Conservation (phyloP, 129 eudicot genomes). For the Scalesia atractyloides region DNA sequence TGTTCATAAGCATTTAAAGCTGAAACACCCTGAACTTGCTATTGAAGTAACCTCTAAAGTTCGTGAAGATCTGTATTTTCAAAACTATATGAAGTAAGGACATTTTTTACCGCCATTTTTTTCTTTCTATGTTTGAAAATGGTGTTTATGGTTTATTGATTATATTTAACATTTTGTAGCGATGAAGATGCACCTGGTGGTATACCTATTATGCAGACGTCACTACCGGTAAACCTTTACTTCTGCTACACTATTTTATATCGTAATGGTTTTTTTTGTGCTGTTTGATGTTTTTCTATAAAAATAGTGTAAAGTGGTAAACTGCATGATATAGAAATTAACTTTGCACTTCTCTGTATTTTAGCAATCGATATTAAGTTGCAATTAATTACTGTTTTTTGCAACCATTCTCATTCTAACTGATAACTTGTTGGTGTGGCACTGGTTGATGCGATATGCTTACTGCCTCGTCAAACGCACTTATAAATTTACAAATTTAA, state of each 20-base stretch:
- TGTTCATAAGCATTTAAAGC: constrained; percentile 90
- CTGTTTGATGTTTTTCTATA: not conserved
- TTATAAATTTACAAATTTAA: not conserved
- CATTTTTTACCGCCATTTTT: not conserved
- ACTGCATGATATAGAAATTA: not conserved
- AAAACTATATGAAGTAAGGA: constrained; percentile 90
- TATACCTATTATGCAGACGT: constrained; percentile 80
- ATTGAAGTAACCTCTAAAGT: constrained; percentile 84
- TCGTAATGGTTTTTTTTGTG: constrained; percentile 8
- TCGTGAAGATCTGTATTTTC: constrained; percentile 90
- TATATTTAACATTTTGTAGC: constrained; percentile 35
- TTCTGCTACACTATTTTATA: not conserved
- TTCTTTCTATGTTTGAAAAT: not conserved
- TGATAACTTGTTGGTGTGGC: not conserved
- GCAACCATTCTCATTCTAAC: not conserved
- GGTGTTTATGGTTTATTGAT: constrained; percentile 3
- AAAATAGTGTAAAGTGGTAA: not conserved
- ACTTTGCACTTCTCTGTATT: not conserved
- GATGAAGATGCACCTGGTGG: constrained; percentile 97
- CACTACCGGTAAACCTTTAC: constrained; percentile 51
- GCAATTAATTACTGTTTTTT: not conserved
- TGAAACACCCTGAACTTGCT: constrained; percentile 86
- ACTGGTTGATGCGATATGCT: not conserved
- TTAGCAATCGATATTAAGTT: not conserved
- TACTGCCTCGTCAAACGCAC: not conserved